These are phyloP conservation scores for Amanita bisporigera DNA, from an alignment of 1,284 basidiomycete species.

Conservation along the genomic window DNA sequence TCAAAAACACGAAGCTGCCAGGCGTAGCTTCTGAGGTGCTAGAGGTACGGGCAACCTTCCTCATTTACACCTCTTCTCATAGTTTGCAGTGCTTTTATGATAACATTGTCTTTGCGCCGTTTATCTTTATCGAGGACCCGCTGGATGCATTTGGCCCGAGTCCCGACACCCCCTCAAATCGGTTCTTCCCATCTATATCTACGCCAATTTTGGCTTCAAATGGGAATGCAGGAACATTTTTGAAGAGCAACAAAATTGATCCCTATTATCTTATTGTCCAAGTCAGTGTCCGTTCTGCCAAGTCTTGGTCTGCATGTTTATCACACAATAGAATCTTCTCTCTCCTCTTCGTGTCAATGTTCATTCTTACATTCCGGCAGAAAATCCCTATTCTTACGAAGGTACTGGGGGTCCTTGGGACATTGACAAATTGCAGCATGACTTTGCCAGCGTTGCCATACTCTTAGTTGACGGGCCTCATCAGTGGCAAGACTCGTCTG, in stretches of 20 bases:
- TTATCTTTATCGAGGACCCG: conserved; percentile 95
- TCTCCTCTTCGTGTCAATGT: conserved; percentile 81
- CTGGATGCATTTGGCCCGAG: conserved; percentile 65
- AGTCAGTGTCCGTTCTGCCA: conserved; percentile 49
- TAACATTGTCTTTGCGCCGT: conserved; percentile 94
- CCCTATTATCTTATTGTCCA: conserved; percentile 90
- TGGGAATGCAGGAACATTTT: conserved; percentile 45
- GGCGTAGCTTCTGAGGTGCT: conserved; percentile 85
- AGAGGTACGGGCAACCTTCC: conserved; percentile 61
- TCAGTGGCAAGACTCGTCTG: neutral
- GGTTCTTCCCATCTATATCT: conserved; percentile 44
- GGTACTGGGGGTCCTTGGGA: conserved; percentile 77
- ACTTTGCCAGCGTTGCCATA: conserved; percentile 71
- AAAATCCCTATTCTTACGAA: conserved; percentile 78
- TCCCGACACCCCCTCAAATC: conserved; percentile 50
- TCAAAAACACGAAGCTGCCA: conserved; percentile 90
- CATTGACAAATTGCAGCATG: conserved; percentile 66
- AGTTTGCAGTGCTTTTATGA: conserved; percentile 88
- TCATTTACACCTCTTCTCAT: conserved; percentile 10
- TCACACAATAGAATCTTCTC: conserved; percentile 61
- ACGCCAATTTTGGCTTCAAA: conserved; percentile 31
- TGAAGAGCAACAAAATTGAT: conserved; percentile 76
- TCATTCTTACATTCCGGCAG: conserved; percentile 62
- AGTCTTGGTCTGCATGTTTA: conserved; percentile 7
- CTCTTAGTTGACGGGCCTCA: conserved; percentile 58